These are phyloP conservation scores for Zasmidium angulare DNA, from an alignment of 2,329 filamentous ascomycete genomes.

Conservation along the genomic window DNA sequence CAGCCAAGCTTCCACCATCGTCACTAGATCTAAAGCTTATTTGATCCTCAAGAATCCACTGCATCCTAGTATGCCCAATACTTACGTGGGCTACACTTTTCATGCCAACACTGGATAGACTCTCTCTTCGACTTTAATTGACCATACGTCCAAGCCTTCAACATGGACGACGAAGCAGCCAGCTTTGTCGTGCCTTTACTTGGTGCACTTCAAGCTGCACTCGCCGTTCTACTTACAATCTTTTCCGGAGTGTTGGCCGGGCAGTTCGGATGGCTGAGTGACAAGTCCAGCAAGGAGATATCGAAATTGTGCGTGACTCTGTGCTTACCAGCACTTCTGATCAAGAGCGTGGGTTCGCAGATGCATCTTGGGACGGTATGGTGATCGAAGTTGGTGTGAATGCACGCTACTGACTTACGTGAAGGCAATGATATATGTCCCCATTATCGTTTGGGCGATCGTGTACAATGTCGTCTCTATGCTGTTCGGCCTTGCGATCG, in stretches of 20 bases:
- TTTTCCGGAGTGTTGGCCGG: neutral
- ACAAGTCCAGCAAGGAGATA: neutral
- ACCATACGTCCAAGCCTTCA: neutral
- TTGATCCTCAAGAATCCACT: neutral
- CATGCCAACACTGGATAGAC: neutral
- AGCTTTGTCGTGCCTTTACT: neutral
- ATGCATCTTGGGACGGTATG: neutral
- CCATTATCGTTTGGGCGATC: conserved; percentile 1
- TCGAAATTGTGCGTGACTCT: neutral
- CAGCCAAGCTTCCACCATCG: neutral
- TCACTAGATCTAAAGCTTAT: neutral
- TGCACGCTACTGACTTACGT: neutral
- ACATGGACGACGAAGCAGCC: neutral
- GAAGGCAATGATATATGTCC: neutral
- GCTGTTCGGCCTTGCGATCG: neutral
- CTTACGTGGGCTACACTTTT: too few relatives aligned
- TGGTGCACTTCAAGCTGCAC: neutral
- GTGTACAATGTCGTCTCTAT: conserved; percentile 1
- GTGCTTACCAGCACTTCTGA: neutral
- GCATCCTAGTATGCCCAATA: too few relatives aligned
- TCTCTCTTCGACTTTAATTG: neutral
- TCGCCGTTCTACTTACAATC: neutral
- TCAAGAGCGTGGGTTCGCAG: neutral
- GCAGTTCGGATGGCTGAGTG: neutral
- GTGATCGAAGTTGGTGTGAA: neutral